These are phyloP conservation scores for Coemansia sp. DNA, from an alignment of 192 early-diverging fungal genomes.

Conservation along the genomic window DNA sequence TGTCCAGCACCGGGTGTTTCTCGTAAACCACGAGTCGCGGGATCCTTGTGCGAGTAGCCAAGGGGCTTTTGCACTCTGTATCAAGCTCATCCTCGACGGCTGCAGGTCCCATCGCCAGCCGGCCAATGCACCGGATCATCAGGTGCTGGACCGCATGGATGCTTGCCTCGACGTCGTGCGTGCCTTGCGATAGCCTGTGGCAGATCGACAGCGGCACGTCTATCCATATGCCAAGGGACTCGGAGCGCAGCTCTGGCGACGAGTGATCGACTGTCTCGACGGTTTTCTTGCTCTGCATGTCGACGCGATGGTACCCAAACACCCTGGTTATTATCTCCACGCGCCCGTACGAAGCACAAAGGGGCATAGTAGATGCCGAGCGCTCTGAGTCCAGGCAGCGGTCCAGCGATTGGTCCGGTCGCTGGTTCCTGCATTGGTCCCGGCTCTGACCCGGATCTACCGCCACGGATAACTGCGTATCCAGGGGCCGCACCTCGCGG, in stretches of 20 bases:
- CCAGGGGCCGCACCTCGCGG: slow-evolving; percentile 4
- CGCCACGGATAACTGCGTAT: too few relatives aligned
- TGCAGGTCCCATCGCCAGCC: background rate
- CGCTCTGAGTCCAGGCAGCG: too few relatives aligned
- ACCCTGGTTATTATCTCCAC: slow-evolving; percentile 18
- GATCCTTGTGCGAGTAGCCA: slow-evolving; percentile 4
- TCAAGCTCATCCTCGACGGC: slow-evolving; percentile 1
- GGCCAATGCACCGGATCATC: slow-evolving; percentile 6
- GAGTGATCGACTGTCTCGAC: slow-evolving; percentile 24
- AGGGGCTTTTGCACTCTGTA: slow-evolving; percentile 31
- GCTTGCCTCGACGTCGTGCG: slow-evolving; percentile 21
- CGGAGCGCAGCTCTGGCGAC: slow-evolving; percentile 8
- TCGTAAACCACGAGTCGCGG: slow-evolving; percentile 31
- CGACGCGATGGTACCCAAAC: slow-evolving; percentile 40
- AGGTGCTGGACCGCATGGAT: slow-evolving; percentile 38
- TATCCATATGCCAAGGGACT: slow-evolving; percentile 28
- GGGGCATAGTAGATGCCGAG: too few relatives aligned
- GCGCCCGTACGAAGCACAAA: slow-evolving; percentile 6
- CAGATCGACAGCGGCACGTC: slow-evolving; percentile 17
- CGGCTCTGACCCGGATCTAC: too few relatives aligned
- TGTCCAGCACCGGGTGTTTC: background rate
- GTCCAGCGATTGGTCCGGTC: too few relatives aligned
- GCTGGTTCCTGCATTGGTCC: too few relatives aligned
- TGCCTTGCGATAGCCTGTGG: background rate
- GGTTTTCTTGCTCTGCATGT: slow-evolving; percentile 12